phyloP scores from a whole-genome alignment of 2,329 filamentous ascomycete species.

The Pseudocercospora ulei region DNA sequence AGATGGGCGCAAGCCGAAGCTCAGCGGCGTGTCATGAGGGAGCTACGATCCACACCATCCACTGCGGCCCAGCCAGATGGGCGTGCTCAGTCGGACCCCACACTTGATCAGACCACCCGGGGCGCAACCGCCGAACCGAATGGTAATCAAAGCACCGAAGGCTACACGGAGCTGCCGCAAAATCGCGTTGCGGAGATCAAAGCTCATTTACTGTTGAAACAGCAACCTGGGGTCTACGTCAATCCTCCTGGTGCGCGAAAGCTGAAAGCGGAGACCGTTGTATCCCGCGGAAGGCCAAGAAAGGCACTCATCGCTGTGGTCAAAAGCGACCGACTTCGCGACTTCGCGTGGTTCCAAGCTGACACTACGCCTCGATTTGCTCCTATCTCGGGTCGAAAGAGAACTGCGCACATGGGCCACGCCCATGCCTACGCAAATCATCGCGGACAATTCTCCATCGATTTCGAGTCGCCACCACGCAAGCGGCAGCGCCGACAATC shows the following conservation, averaged over 20 bases:
- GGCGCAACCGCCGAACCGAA: too few species aligned
- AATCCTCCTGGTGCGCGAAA: conserved; percentile 39
- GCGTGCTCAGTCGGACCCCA: too few species aligned
- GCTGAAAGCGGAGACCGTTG: conserved; percentile 25
- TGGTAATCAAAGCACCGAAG: too few species aligned
- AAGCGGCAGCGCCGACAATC: conserved; percentile 8
- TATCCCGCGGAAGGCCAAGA: conserved; percentile 35
- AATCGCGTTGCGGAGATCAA: conserved; percentile 27
- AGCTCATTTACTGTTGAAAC: conserved; percentile 29
- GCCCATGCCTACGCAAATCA: too few species aligned
- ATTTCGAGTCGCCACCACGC: too few species aligned
- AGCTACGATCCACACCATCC: conserved; percentile 11
- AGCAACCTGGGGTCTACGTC: conserved; percentile 37
- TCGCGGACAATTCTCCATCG: too few species aligned
- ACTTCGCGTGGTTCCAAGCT: conserved; percentile 34
- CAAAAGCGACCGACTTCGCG: conserved; percentile 33
- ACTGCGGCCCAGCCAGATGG: not conserved
- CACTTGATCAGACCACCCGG: too few species aligned
- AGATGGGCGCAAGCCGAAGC: conserved; percentile 13
- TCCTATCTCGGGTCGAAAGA: conserved; percentile 10
- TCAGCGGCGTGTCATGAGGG: conserved; percentile 13
- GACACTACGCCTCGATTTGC: conserved; percentile 14
- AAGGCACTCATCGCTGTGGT: conserved; percentile 40
- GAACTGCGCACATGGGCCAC: conserved; percentile 14
- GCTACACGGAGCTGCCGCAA: conserved; percentile 15